A percentile compares a stretch with the other conserved stretches of the same genome.
Conservation (phyloP, 768 basidiomycete species). For the Termitomyces sp. region DNA sequence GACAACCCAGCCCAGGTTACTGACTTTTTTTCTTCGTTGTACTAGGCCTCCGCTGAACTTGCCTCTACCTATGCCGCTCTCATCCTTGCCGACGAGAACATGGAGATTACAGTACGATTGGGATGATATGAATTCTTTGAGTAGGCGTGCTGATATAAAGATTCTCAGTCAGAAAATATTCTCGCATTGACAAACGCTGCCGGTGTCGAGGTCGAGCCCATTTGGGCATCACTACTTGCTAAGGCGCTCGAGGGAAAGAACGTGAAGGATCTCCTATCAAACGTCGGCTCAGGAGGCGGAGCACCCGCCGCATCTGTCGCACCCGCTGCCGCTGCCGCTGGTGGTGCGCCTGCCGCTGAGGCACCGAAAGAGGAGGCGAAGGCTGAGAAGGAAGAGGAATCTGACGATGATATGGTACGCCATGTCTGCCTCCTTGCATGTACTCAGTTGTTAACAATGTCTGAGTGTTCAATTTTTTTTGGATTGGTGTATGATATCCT, state of each 20-base stretch:
- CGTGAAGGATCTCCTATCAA: constrained; percentile 91
- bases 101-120: constrained; percentile 90
- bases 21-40: not conserved
- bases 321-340: constrained; percentile 35
- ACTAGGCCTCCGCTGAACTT: constrained; percentile 61
- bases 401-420: constrained; percentile 85
- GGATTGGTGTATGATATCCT: too few relatives aligned
- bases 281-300: constrained; percentile 90
- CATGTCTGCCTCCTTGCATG: not conserved
- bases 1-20: constrained; percentile 4
- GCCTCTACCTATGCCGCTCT: constrained; percentile 95
- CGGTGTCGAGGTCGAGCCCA: constrained; percentile 82
- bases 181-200: constrained; percentile 79
- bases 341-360: constrained; percentile 57
- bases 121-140: not conserved
- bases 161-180: constrained; percentile 83
- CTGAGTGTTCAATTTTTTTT: not conserved
- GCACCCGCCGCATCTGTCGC: constrained; percentile 64
- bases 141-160: not conserved
- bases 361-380: constrained; percentile 77
- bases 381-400: constrained; percentile 86
- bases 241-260: constrained; percentile 98
- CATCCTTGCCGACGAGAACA: constrained; percentile 94
- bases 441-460: not conserved
- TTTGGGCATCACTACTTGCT: constrained; percentile 96